Evolutionary conservation across 2,329 filamentous ascomycete genomes (phyloP), one percentile per base, ranked within the genome.

Genomic region (Pseudogymnoascus sp.): DNA sequence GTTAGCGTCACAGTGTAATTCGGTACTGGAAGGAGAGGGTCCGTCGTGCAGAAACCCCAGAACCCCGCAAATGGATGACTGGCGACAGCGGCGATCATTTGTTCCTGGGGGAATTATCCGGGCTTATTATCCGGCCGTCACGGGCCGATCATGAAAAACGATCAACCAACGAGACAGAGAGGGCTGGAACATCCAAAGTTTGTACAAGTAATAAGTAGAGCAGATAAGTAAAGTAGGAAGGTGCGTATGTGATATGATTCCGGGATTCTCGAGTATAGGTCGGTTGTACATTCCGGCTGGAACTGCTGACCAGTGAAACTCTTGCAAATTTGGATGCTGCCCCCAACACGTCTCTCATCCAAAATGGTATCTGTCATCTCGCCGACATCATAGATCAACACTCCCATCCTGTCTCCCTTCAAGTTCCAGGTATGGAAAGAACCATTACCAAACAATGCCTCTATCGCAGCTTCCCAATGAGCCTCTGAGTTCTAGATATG

Each of bases 71-170:
- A 57, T 57, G 2, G 25, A 34, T 4, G 8, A 14, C 48, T 34
- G 8, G 31, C n/a, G 14, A 34, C 25, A 34, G n/a, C n/a, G 25
- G 5, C 8, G 48, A 57, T 57, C 48, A 13, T 8, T 48, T 16
- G 23, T 54, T 54, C 48, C 45, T 54, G 48, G 48, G 48, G 48
- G 7, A 54, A 57, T 57, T 57, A 34, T 34, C 48, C 48, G 45
- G 45, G 11, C 45, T 11, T 57, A 28, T 51, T 51, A 51, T 3
- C 25, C 48, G 48, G 25, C n/a, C 8, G 25, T 19, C 25, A 19
- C 48, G 48, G 48, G 48, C 48, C 48, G 25, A 57, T 11, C 14
- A 34, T n/a, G n/a, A 2, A 57, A 31, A 48, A 28, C 23, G 45
- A 28, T 51, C 45, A 4, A 51, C 45, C 45, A 51, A 8, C 21